phyloP scores from a whole-genome alignment of 78 protist species.

The Pigoraptor vietnamica region DNA sequence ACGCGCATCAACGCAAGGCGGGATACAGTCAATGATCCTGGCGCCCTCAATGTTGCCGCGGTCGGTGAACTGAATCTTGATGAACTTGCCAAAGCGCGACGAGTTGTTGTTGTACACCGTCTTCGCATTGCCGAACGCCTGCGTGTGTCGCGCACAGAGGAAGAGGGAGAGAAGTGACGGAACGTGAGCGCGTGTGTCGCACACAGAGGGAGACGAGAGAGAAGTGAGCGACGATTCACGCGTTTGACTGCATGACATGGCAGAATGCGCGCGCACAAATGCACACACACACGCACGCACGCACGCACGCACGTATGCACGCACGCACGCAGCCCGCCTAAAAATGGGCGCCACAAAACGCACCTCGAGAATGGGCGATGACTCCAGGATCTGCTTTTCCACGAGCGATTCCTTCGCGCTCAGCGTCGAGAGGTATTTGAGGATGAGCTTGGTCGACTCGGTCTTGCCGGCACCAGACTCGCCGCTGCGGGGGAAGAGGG shows the following conservation, averaged over 20 bases:
- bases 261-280: too few relatives aligned
- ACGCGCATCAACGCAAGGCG: too few relatives aligned
- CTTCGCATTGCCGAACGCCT: conserved; percentile 56
- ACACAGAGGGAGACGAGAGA: too few relatives aligned
- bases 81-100: conserved; percentile 52
- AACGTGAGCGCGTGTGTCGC: too few relatives aligned
- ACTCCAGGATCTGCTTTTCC: neutral
- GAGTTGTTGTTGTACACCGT: conserved; percentile 35
- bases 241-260: too few relatives aligned
- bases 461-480: conserved; percentile 88
- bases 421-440: conserved; percentile 3
- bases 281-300: too few relatives aligned
- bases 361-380: neutral
- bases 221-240: neutral
- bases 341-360: too few relatives aligned
- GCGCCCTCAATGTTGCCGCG: conserved; percentile 37
- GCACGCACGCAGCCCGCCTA: too few relatives aligned
- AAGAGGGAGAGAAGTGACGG: too few relatives aligned
- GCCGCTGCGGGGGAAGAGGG: conserved; percentile 15
- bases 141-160: too few relatives aligned
- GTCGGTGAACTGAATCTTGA: conserved; percentile 58
- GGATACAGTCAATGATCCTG: conserved; percentile 19
- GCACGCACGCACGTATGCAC: too few relatives aligned
- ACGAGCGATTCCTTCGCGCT: neutral
- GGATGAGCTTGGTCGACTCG: conserved; percentile 39